Evolutionary conservation across 2,329 filamentous ascomycete genomes (phyloP), one percentile per base, ranked within the genome.

Genomic region (Colletotrichum filicis): DNA sequence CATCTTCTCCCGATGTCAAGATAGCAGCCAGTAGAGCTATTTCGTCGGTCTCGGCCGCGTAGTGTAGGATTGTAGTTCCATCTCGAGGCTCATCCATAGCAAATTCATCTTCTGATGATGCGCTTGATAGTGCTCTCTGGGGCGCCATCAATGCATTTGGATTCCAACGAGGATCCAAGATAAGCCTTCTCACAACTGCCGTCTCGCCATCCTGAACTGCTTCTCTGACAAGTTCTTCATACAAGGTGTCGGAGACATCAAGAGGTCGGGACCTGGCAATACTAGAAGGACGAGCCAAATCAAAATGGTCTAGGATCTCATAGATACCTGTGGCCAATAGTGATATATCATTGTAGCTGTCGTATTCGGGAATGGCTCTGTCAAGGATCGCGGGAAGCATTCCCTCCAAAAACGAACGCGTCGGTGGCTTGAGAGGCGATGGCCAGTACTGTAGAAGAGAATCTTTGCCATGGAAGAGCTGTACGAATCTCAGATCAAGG

Each of bases 1-100:
- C 61, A 30, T 82, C 75, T 8, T 79, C 77, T 1, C 78, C 78
- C 3, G 76, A 75, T 2, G 73, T 59, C 42, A 80, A 70, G 2
- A 85, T 77, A 2, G 78, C 46, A 2, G 78, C 74, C 9, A 83
- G 77, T 11, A 80, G 75, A 4, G 77, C 75, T 4, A 76, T 22
- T 1, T 77, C 16, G 37, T 73, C 53, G 7, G 35, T 30, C 42
- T 65, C 64, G 3, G 74, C 74, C 0, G 73, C 72, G 2, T 24
- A 42, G 26, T 75, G 74, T 9, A 74, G 62, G 12, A 74, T 28
- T 8, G 64, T 66, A 0, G 60, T 42, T 5, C 37, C 12, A n/a
- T 52, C 37, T 24, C n/a, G 28, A 42, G 30, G 42, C 4, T 55
- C 11, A 2, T 5, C 42, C 11, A 19, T 11, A 4, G 28, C 5